Evolutionary conservation across 768 basidiomycete genomes (phyloP), one percentile per base, ranked within the genome.

Genomic region (Brasilioporus rufonigricans): DNA sequence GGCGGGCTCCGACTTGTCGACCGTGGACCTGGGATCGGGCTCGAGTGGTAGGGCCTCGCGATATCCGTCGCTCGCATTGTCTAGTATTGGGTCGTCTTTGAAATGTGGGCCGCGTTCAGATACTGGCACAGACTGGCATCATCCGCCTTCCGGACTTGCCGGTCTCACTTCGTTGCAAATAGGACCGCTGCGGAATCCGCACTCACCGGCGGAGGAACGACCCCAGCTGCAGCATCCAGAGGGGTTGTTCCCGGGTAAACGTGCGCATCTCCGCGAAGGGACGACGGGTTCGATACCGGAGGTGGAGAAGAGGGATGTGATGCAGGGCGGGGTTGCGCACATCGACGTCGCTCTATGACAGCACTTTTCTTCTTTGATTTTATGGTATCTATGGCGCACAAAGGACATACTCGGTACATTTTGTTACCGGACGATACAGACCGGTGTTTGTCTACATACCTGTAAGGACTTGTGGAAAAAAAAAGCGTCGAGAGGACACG

Each of bases 51-150:
- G 44, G 32, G 8, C 53, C 2, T 69, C 68, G 5, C 68, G 70
- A 9, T 70, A 70, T 45, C 68, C 68, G 4, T 70, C 68, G 2
- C 55, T 71, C 8, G 52, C 65, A 18, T 2, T 49, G 3, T 69
- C 68, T 11, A 71, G 56, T 16, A 4, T 45, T 4, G 44, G 32
- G 16, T 40, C 14, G 32, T 55, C 63, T 8, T 60, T 56, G 13
- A 55, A 7, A 1, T 51, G 54, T 27, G 51, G 39, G 12, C 48
- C 54, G 26, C 59, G 40, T 26, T 52, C 61, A 1, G 65, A 66
- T 11, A 33, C 27, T 19, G 49, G 26, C 9, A 53, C 54, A 3
- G 68, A 70, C 44, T 70, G 68, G 68, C 58, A 54, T 32, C 55
- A 65, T 43, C 60, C 39, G 6, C 68, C 68, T 14, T 7, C 56